Percentiles rank a stretch among this genome's conserved stretches.
These are phyloP conservation scores for Chenopodium formosanum DNA, from an alignment of 148 eudicot genomes.

Conservation along the genomic window DNA sequence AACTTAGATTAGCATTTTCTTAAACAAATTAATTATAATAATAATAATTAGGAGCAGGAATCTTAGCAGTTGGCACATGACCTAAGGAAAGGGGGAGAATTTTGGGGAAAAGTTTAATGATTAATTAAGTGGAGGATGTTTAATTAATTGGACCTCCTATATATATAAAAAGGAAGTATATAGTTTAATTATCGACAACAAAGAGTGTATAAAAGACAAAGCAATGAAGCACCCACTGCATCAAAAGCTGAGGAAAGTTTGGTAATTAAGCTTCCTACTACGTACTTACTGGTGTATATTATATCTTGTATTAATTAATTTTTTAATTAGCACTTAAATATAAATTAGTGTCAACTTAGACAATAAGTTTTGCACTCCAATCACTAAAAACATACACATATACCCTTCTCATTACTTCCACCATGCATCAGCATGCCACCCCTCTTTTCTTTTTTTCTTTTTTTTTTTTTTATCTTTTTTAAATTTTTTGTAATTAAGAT, in stretches of 20 bases:
- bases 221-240: slow-evolving; percentile 23
- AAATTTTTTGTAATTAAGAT: no score
- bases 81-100: slow-evolving; percentile 9
- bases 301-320: not conserved
- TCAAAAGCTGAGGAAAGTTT: slow-evolving; percentile 32
- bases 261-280: slow-evolving; percentile 10
- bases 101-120: not conserved
- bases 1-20: slow-evolving; percentile 19
- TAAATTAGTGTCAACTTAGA: slow-evolving; percentile 10
- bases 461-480: no score
- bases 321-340: no score
- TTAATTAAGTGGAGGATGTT: not conserved
- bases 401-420: slow-evolving; percentile 33
- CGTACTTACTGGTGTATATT: not conserved
- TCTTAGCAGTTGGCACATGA: slow-evolving; percentile 33
- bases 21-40: not conserved
- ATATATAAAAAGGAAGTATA: no score
- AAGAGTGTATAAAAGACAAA: slow-evolving; percentile 20
- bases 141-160: no score
- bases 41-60: slow-evolving; percentile 19
- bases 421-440: slow-evolving; percentile 3
- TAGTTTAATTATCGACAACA: slow-evolving; percentile 9
- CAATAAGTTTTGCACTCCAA: slow-evolving; percentile 24
- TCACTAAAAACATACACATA: slow-evolving; percentile 27
- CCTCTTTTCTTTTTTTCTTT: not conserved